These are phyloP conservation scores for Rubus idaeus DNA, from an alignment of 306 rosid species.

Conservation along the genomic window DNA sequence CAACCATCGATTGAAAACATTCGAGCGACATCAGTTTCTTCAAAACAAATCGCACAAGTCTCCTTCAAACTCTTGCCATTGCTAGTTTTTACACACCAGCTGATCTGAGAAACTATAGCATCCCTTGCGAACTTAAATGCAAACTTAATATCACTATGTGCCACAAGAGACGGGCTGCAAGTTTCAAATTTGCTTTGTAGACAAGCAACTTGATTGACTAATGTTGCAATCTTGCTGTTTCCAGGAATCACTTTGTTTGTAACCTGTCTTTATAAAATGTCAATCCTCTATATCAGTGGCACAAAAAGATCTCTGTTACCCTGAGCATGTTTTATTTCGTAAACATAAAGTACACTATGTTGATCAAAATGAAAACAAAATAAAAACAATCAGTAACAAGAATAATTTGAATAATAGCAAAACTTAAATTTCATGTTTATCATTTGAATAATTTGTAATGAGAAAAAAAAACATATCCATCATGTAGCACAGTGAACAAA, in stretches of 20 bases:
- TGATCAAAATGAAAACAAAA: neutral
- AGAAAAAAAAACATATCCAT: too few relatives aligned
- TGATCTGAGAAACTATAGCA: conserved; percentile 46
- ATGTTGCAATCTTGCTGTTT: conserved; percentile 15
- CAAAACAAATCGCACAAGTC: conserved; percentile 71
- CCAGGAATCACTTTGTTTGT: conserved; percentile 5
- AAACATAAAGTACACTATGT: neutral
- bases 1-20: conserved; percentile 67
- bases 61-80: conserved; percentile 31
- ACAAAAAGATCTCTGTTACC: neutral
- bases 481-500: too few relatives aligned
- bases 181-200: conserved; percentile 28
- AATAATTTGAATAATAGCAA: too few relatives aligned
- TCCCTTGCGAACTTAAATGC: conserved; percentile 68
- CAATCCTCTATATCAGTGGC: neutral
- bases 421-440: too few relatives aligned
- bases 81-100: conserved; percentile 25
- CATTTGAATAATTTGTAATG: too few relatives aligned
- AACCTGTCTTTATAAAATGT: conserved; percentile 23
- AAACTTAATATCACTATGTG: conserved; percentile 22
- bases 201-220: conserved; percentile 28
- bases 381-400: too few relatives aligned
- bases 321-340: neutral
- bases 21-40: conserved; percentile 44
- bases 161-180: conserved; percentile 36